Base-by-base conservation (phyloP, 2,329 filamentous ascomycete species). In the Fusarium sp. region DNA sequence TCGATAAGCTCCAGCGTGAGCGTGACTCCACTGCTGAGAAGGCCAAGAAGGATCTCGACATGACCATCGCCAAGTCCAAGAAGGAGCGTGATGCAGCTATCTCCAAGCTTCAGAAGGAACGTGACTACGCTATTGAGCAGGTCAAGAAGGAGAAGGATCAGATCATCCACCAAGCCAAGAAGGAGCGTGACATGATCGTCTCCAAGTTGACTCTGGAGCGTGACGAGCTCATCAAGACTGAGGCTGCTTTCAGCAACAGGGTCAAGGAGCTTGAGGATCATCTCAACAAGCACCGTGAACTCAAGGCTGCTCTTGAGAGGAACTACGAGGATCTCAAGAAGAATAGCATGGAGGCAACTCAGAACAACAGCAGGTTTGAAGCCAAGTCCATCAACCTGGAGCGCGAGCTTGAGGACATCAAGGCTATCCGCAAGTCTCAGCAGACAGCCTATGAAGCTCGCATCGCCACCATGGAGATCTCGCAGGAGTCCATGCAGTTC, bases 261-360 rank as follows among this genome's bases (percentile, higher is more conserved):
- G 68, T 76, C 45, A 76, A 75, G 62, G 75, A 77, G 59, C 63
- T 77, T 15, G 74, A 77, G 46, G 73, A 69, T 11, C 73, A 76
- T 10, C 63, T 77, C 6, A 25, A 45, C n/a, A 73, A 73, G 32
- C 72, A 75, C 50, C 57, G 62, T 9, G 75, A 77, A 51, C 62
- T 74, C 29, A 77, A 73, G 60, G 71, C 70, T 43, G 62, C 70
- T 27, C 69, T 78, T 5, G 72, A 76, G 62, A 60, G 47, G 10
- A 72, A 76, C 55, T 77, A 76, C 22, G 75, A 76, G n/a, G 46
- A 64, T 11, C 68, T 78, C 47, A 70, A 75, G 61, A 74, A 74
- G 62, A 68, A 74, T 15, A 67, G 66, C 15, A 46, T 68, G 38
- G 47, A 63, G 15, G 56, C 66, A 11, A 57, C 50, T 3, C 60